Conservation (phyloP, 306 rosid genomes). For the Lathyrus aphaca region DNA sequence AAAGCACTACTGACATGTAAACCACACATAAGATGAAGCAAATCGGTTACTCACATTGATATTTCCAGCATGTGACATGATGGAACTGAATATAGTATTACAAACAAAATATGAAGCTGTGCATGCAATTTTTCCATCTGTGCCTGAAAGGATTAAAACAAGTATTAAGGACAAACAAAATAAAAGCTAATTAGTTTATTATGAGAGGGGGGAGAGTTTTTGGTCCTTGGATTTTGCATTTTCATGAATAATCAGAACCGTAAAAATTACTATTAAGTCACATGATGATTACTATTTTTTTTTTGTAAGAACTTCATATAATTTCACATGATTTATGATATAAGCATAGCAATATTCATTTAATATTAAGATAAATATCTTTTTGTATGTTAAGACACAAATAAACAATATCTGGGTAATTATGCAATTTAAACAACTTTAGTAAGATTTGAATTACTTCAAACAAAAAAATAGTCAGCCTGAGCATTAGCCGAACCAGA, state of each 20-base stretch:
- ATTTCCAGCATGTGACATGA: slow-evolving; percentile 72
- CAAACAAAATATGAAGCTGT: slow-evolving; percentile 80
- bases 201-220: slow-evolving; percentile 2
- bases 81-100: slow-evolving; percentile 75
- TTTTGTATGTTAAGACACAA: neutral
- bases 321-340: slow-evolving; percentile 11
- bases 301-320: neutral
- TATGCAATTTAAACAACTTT: slow-evolving; percentile 8
- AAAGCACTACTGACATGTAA: slow-evolving; percentile 26
- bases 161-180: slow-evolving; percentile 30
- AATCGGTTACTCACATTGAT: slow-evolving; percentile 61
- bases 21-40: slow-evolving; percentile 34
- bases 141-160: slow-evolving; percentile 61
- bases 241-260: neutral
- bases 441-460: neutral
- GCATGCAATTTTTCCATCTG: slow-evolving; percentile 84
- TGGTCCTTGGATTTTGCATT: slow-evolving; percentile 7
- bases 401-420: neutral
- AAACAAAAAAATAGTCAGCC: neutral
- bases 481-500: slow-evolving; percentile 14
- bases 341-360: neutral
- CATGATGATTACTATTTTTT: neutral
- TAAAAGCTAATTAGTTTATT: slow-evolving; percentile 3
- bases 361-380: neutral
- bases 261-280: neutral